phyloP scores from a whole-genome alignment of 2,329 filamentous ascomycete species.

The Lasiodiplodia theobromae region DNA sequence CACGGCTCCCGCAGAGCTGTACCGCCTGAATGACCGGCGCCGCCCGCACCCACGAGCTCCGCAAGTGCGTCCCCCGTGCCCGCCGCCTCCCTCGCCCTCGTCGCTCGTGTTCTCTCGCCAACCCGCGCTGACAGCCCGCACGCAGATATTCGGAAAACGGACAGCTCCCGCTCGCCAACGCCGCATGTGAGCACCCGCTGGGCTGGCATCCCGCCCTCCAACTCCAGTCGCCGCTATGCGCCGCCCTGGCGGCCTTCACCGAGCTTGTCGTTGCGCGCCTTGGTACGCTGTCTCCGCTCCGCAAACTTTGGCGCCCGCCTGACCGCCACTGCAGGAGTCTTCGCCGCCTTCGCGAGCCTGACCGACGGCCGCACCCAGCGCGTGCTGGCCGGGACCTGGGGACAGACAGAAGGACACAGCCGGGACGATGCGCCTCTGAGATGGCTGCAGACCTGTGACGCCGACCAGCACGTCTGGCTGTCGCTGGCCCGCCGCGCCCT shows the following conservation, averaged over 20 bases:
- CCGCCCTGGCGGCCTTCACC: constrained; percentile 28
- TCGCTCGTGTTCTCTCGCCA: background rate
- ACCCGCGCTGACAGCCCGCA: constrained; percentile 21
- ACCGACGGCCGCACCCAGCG: constrained; percentile 26
- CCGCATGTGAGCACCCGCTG: constrained; percentile 10
- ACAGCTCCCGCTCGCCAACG: constrained; percentile 24
- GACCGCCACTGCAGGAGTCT: constrained; percentile 27
- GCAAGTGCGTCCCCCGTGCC: constrained; percentile 22
- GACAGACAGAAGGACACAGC: constrained; percentile 7
- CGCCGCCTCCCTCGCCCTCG: constrained; percentile 2
- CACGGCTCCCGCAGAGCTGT: constrained; percentile 28
- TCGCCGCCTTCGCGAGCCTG: constrained; percentile 28
- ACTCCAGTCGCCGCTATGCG: constrained; percentile 22
- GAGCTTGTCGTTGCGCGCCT: constrained; percentile 25
- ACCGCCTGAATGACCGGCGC: constrained; percentile 29
- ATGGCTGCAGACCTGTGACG: constrained; percentile 12
- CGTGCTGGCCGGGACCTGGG: constrained; percentile 22
- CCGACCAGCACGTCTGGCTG: constrained; percentile 17
- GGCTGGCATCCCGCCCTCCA: constrained; percentile 15
- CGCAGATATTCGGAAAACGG: constrained; percentile 29
- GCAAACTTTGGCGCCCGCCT: constrained; percentile 24
- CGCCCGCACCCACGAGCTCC: constrained; percentile 29
- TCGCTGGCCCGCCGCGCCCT: constrained; percentile 24
- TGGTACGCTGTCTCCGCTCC: constrained; percentile 19
- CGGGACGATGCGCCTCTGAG: constrained; percentile 2